These are phyloP conservation scores for Cocos nucifera DNA, from an alignment of 176 grass and related monocot genomes.

Conservation along the genomic window DNA sequence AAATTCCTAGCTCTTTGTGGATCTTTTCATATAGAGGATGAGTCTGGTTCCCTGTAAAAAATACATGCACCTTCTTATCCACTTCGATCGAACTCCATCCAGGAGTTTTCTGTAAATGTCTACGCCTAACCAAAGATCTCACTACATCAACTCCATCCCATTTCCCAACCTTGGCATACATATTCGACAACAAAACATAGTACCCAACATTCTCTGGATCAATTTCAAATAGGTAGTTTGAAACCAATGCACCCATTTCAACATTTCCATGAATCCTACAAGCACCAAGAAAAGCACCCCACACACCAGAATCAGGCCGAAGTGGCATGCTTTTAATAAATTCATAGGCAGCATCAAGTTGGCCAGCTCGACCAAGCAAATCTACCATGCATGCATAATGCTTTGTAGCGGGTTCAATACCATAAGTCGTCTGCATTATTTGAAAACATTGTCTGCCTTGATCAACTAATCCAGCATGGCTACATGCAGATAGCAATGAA, in stretches of 20 bases:
- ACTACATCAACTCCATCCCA: conserved; percentile 73
- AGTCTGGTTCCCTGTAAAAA: conserved; percentile 58
- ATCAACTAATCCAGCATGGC: conserved; percentile 67
- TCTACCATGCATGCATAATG: conserved; percentile 73
- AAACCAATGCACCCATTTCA: conserved; percentile 51
- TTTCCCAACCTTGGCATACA: conserved; percentile 69
- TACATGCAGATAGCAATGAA: conserved; percentile 63
- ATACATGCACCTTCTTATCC: conserved; percentile 48
- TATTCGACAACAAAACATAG: conserved; percentile 71
- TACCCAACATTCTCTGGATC: conserved; percentile 65
- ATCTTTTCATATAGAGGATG: conserved; percentile 60
- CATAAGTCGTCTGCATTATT: conserved; percentile 36
- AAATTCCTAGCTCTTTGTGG: conserved; percentile 33
- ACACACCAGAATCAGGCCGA: conserved; percentile 56
- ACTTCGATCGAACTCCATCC: conserved; percentile 81
- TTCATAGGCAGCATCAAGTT: conserved; percentile 47
- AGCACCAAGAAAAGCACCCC: conserved; percentile 66
- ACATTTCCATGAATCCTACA: conserved; percentile 73
- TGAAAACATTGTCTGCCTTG: conserved; percentile 48
- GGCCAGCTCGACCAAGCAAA: conserved; percentile 47
- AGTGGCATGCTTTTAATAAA: conserved; percentile 42
- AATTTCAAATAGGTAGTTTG: conserved; percentile 50
- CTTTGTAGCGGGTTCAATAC: conserved; percentile 33
- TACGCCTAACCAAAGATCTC: conserved; percentile 49
- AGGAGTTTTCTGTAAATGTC: conserved; percentile 58